Conservation (phyloP, 768 basidiomycete genomes). For the Boletus vermiculosoides region DNA sequence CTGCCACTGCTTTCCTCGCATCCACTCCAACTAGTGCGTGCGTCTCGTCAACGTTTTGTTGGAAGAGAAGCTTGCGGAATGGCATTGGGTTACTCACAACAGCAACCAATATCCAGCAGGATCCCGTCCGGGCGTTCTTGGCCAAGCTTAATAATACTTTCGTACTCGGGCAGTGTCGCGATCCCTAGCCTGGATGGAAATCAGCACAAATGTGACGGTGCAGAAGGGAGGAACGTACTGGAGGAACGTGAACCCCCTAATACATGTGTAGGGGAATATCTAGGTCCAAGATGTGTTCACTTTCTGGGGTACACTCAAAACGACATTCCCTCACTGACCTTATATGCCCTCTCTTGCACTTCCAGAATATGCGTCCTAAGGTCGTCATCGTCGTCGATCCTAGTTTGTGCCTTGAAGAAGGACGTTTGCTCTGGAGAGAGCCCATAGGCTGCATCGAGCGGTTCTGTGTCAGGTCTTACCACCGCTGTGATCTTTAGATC, state of each 20-base stretch:
- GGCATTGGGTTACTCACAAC: conserved; percentile 34
- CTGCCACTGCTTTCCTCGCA: conserved; percentile 38
- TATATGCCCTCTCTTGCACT: conserved; percentile 31
- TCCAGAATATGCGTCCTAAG: conserved; percentile 32
- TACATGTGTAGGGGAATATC: conserved; percentile 32
- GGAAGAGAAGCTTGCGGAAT: neutral
- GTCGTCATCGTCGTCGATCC: conserved; percentile 28
- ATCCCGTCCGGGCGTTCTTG: conserved; percentile 36
- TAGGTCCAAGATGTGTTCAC: neutral
- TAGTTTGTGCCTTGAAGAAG: conserved; percentile 31
- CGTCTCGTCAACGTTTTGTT: neutral
- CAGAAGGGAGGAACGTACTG: conserved; percentile 6
- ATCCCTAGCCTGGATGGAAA: conserved; percentile 11
- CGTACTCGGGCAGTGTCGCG: conserved; percentile 16
- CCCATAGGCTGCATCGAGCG: neutral
- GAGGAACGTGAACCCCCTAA: conserved; percentile 26
- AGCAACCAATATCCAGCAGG: conserved; percentile 47
- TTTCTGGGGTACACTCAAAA: neutral
- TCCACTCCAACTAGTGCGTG: conserved; percentile 30
- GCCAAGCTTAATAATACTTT: conserved; percentile 35
- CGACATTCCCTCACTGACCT: conserved; percentile 13
- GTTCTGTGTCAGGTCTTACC: neutral
- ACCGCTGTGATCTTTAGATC: conserved; percentile 4
- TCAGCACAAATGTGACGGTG: neutral
- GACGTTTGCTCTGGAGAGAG: conserved; percentile 17